A percentile compares a stretch with the other conserved stretches of the same genome.
Evolutionary conservation across 164 flowering plant species (phyloP).

Genomic region (Aristolochia contorta): DNA sequence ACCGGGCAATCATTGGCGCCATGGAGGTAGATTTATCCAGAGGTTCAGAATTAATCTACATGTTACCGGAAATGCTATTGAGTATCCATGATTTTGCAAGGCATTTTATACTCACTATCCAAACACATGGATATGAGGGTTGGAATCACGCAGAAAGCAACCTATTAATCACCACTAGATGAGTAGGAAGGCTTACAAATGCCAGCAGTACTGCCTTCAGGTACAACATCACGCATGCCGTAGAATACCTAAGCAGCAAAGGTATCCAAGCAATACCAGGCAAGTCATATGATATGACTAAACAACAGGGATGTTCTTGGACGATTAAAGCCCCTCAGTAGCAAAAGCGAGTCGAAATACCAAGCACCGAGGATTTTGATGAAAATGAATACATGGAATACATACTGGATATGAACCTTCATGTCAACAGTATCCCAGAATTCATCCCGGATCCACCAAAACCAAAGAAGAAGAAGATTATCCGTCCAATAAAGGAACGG

Average conservation of each 20-base stretch:
- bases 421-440: too few species aligned
- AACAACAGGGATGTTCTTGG: not conserved
- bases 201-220: not conserved
- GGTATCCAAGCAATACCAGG: too few species aligned
- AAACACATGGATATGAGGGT: not conserved
- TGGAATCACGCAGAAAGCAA: constrained; percentile 2
- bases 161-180: not conserved
- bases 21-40: constrained; percentile 3
- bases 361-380: not conserved
- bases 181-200: not conserved
- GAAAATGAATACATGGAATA: not conserved
- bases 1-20: not conserved
- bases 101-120: not conserved
- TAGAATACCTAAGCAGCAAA: not conserved
- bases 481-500: too few species aligned
- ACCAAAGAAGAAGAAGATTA: too few species aligned
- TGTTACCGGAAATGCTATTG: not conserved
- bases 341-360: not conserved
- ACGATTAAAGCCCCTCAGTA: not conserved
- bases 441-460: too few species aligned
- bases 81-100: not conserved
- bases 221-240: not conserved
- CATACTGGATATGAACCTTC: too few species aligned
- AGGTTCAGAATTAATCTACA: not conserved
- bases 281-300: not conserved